Conservation (phyloP, 129 eudicot species). For the Lactuca saligna region DNA sequence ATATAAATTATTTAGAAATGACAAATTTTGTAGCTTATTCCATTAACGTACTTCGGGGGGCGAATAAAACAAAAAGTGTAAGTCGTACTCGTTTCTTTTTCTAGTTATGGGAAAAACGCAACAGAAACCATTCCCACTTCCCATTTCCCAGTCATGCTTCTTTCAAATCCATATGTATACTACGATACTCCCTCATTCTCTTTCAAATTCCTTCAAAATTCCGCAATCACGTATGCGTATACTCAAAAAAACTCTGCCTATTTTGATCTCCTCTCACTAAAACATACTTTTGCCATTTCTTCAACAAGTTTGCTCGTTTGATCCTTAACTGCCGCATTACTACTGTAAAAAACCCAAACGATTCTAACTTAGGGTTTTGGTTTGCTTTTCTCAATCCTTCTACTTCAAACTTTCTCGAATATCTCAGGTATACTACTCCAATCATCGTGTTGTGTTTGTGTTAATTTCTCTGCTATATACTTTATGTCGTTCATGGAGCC, state of each 20-base stretch:
- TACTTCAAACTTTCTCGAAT: not conserved
- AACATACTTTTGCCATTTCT: too few relatives aligned
- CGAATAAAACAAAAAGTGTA: too few relatives aligned
- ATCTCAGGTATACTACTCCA: not conserved
- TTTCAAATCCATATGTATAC: not conserved
- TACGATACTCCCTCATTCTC: too few relatives aligned
- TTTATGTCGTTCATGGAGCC: not conserved
- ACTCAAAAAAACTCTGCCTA: not conserved
- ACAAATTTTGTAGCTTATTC: too few relatives aligned
- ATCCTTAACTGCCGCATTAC: not conserved
- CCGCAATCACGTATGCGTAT: not conserved
- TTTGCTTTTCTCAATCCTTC: not conserved
- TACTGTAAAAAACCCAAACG: not conserved
- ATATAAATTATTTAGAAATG: too few relatives aligned
- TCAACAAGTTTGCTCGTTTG: too few relatives aligned
- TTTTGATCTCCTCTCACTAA: not conserved
- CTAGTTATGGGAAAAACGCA: too few relatives aligned
- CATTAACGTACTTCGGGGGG: too few relatives aligned
- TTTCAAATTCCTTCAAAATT: not conserved
- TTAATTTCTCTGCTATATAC: not conserved
- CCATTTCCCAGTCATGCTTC: not conserved
- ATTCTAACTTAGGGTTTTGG: not conserved
- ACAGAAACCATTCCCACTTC: too few relatives aligned
- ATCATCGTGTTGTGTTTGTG: not conserved
- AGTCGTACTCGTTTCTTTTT: too few relatives aligned